These are phyloP conservation scores for Tylopilus orsonianus DNA, from an alignment of 1,284 basidiomycete genomes.

Conservation along the genomic window DNA sequence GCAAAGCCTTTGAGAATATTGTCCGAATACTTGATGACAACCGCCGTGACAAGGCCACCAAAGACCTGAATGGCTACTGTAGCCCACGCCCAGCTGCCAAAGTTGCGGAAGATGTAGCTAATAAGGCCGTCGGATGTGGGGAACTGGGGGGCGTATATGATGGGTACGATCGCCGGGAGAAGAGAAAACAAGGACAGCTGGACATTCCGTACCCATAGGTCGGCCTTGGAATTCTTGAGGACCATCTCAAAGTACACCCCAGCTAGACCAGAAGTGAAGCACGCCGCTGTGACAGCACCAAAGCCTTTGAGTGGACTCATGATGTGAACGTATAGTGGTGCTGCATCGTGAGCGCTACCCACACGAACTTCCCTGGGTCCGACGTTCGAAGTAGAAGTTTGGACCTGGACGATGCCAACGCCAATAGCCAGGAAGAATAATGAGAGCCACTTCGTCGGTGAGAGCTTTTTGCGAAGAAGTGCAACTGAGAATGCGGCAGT, in stretches of 20 bases:
- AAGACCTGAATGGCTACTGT: slow-evolving; percentile 89
- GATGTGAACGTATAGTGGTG: slow-evolving; percentile 41
- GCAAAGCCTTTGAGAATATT: slow-evolving; percentile 96
- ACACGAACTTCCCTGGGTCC: slow-evolving; percentile 37
- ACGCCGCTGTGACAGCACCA: slow-evolving; percentile 68
- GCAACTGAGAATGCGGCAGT: slow-evolving; percentile 91
- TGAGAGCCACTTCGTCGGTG: slow-evolving; percentile 78
- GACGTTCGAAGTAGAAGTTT: slow-evolving; percentile 41
- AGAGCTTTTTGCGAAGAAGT: slow-evolving; percentile 75
- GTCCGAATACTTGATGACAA: slow-evolving; percentile 87
- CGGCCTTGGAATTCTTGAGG: slow-evolving; percentile 66
- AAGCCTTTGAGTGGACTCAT: slow-evolving; percentile 70
- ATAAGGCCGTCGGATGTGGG: slow-evolving; percentile 43
- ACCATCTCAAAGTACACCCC: slow-evolving; percentile 87
- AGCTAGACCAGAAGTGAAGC: slow-evolving; percentile 78
- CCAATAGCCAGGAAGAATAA: slow-evolving; percentile 84
- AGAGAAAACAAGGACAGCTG: slow-evolving; percentile 78
- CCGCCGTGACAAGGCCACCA: slow-evolving; percentile 89
- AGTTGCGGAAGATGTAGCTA: slow-evolving; percentile 65
- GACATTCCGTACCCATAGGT: slow-evolving; percentile 79
- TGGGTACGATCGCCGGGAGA: slow-evolving; percentile 70
- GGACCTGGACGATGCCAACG: slow-evolving; percentile 91
- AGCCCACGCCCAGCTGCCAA: slow-evolving; percentile 92
- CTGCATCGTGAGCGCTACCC: slow-evolving; percentile 55
- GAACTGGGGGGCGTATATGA: slow-evolving; percentile 51